Evolutionary conservation across 495 filamentous ascomycete species (phyloP), one percentile per base, ranked within the genome.

Genomic region (Jackrogersella multiformis): DNA sequence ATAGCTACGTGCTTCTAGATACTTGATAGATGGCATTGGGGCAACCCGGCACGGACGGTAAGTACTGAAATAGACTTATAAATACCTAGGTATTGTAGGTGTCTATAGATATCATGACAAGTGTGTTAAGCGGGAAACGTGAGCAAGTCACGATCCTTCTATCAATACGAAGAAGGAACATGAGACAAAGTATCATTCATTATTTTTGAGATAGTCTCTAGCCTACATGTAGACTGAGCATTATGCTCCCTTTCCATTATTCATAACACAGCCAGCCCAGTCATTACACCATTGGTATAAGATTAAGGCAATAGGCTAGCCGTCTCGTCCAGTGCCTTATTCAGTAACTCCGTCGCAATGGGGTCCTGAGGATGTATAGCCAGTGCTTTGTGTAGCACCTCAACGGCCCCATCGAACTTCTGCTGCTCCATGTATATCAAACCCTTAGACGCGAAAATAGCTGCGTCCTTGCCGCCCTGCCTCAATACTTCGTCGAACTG

Each of bases 401-500:
- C 82, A 12, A 92, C 86, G 0, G 91, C 91, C 7, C 91, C 86
- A 62, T 86, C 86, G 6, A 87, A 85, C 32, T 83, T 81, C 2
- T 70, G 70, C 64, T 89, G 78, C 68, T 94, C 90, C 60, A 94
- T 77, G 51, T 90, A 81, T 21, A 94, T 86, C 10, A 96, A 76
- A 0, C 91, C 92, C 71, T 92, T 92, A 0, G 92, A 87, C 52
- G 83, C 83, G 62, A 90, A 88, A n/a, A 90, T 79, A 18, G 87
- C 85, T 2, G 88, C 84, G 42, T 93, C 89, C 30, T 88, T 89
- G 4, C 89, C 89, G 28, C 91, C 90, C 30, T 90, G 85, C 5
- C 91, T 82, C 24, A 93, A 84, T 69, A 97, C 94, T 68, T 92
- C 88, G 46, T 93, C 87, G 53, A 96, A 97, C 71, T 94, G 85